Percentiles rank a stretch among this genome's conserved stretches.
Conservation (phyloP, 2,329 filamentous ascomycete species). For the Aspergillus clavatus region DNA sequence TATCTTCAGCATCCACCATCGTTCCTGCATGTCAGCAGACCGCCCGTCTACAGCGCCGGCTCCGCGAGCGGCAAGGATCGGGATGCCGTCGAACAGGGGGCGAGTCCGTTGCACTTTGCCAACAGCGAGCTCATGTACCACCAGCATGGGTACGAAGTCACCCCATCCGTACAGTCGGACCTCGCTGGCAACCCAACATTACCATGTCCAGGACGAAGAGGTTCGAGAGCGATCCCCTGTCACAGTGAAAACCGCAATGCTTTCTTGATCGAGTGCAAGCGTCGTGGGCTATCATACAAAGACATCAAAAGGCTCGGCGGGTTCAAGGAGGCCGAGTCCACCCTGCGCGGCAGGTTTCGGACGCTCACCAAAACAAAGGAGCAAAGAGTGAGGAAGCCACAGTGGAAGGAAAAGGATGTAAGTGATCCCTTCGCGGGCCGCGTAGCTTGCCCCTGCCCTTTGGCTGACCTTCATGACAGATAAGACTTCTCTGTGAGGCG, state of each 20-base stretch:
- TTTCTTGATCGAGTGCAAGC: slow-evolving; percentile 40
- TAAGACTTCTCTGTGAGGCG: slow-evolving; percentile 38
- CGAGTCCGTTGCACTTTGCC: background rate
- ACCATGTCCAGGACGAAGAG: background rate
- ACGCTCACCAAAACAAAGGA: slow-evolving; percentile 45
- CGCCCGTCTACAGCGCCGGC: background rate
- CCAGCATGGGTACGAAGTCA: background rate
- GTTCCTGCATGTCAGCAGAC: background rate
- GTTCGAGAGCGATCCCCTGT: slow-evolving; percentile 10
- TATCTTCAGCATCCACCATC: slow-evolving; percentile 4
- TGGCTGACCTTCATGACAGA: slow-evolving; percentile 22
- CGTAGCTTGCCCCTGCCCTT: background rate
- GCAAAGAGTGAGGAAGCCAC: slow-evolving; percentile 42
- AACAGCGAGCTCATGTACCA: background rate
- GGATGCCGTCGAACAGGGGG: background rate
- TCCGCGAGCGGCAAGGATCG: background rate
- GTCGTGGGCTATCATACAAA: slow-evolving; percentile 43
- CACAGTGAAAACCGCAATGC: slow-evolving; percentile 29
- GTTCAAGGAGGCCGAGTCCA: slow-evolving; percentile 46
- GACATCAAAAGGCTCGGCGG: slow-evolving; percentile 42
- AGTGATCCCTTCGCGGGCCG: slow-evolving; percentile 19
- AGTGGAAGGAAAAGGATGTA: slow-evolving; percentile 43
- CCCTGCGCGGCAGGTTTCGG: slow-evolving; percentile 44
- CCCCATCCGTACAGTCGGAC: slow-evolving; percentile 1
- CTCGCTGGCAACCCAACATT: background rate